phyloP scores from a whole-genome alignment of 208 protist genomes.

The Leishmania tropica region DNA sequence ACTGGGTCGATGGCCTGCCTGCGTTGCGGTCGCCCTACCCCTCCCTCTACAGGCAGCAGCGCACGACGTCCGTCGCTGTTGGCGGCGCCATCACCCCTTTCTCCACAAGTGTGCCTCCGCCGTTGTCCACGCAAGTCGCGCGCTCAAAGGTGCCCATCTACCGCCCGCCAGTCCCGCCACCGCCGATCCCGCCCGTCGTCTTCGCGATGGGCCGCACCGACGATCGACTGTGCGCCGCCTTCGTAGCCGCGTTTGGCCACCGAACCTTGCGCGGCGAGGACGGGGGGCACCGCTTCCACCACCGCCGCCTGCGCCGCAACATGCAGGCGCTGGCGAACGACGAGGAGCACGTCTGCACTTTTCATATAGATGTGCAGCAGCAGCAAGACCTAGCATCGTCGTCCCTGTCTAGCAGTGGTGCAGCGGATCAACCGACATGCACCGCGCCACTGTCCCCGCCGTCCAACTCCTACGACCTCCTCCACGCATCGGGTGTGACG shows the following conservation, averaged over 20 bases:
- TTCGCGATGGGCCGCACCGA: conserved; percentile 44
- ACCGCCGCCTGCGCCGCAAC: conserved; percentile 64
- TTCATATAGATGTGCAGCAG: conserved; percentile 31
- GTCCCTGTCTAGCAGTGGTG: background rate
- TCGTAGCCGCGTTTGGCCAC: conserved; percentile 67
- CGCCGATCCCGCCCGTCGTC: conserved; percentile 12
- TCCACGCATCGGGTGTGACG: conserved; percentile 15
- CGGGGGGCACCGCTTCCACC: conserved; percentile 59
- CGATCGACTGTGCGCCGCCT: conserved; percentile 73
- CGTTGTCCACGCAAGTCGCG: background rate
- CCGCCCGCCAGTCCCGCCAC: conserved; percentile 17
- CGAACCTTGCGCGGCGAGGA: conserved; percentile 78
- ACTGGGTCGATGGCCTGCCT: conserved; percentile 14
- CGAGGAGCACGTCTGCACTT: conserved; percentile 44
- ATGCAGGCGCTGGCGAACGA: conserved; percentile 38
- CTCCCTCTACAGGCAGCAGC: conserved; percentile 6
- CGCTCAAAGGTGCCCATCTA: conserved; percentile 10
- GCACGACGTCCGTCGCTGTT: background rate
- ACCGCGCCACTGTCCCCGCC: background rate
- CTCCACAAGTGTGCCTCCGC: conserved; percentile 2
- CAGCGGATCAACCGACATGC: no score
- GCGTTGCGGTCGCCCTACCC: conserved; percentile 7
- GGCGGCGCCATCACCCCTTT: background rate
- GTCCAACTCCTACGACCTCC: background rate
- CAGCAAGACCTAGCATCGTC: background rate